Evolutionary conservation across 345 rosid genomes (phyloP).

Genomic region (Kandelia obovata): DNA sequence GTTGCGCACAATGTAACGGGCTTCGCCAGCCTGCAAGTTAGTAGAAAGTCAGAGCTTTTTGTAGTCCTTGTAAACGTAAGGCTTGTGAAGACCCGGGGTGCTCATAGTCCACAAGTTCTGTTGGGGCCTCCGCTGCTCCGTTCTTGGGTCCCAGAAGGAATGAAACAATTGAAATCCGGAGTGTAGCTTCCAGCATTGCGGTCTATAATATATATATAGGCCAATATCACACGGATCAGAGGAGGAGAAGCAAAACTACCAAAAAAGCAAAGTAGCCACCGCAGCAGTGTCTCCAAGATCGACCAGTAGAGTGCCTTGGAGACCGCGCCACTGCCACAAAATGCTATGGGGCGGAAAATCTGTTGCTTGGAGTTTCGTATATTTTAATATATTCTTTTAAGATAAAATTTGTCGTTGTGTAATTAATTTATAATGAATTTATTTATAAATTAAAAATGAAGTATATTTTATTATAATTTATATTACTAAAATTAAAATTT

Average conservation of each 20-base stretch:
- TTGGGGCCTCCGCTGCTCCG: conserved; percentile 35
- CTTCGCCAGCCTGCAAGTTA: conserved; percentile 46
- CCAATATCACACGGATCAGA: neutral
- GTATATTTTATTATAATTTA: too few relatives aligned
- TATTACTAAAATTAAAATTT: too few relatives aligned
- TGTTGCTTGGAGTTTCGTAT: too few relatives aligned
- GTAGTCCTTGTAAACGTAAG: conserved; percentile 40
- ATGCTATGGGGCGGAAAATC: too few relatives aligned
- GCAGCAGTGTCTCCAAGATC: conserved; percentile 76
- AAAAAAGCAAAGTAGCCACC: conserved; percentile 17
- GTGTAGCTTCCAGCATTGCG: conserved; percentile 56
- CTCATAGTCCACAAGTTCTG: conserved; percentile 32
- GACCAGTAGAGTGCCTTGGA: conserved; percentile 62
- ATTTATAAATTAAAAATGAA: too few relatives aligned
- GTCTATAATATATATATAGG: too few relatives aligned
- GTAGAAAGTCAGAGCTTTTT: conserved; percentile 41
- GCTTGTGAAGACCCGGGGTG: conserved; percentile 40
- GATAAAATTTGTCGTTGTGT: too few relatives aligned
- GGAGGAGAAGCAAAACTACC: neutral
- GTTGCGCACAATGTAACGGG: conserved; percentile 35
- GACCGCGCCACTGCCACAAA: conserved; percentile 42
- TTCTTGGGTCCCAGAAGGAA: conserved; percentile 59
- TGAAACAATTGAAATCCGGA: conserved; percentile 57
- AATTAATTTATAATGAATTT: too few relatives aligned
- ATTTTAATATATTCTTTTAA: too few relatives aligned